Conservation (phyloP, 176 grass and related monocot species). For the Triticum aestivum region DNA sequence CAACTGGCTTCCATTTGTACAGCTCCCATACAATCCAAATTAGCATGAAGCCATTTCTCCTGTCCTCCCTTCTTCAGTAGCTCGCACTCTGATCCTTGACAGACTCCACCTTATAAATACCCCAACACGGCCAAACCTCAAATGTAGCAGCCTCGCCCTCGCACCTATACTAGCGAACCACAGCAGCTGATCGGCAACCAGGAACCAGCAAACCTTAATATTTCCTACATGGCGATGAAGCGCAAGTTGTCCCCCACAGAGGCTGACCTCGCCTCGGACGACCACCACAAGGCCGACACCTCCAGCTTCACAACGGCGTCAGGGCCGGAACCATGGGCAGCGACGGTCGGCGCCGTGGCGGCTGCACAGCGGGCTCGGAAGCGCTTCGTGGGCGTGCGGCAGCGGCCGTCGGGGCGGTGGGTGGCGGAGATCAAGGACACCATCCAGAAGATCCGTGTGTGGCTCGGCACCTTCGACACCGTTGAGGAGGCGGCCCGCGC, state of each 20-base stretch:
- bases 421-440: constrained; percentile 91
- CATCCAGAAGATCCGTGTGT: constrained; percentile 76
- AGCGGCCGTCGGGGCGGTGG: constrained; percentile 65
- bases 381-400: constrained; percentile 68
- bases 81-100: not conserved
- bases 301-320: not conserved
- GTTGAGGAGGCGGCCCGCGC: constrained; percentile 89
- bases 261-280: not conserved
- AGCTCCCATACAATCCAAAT: constrained; percentile 13
- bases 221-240: constrained; percentile 31
- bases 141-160: not conserved
- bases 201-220: not conserved
- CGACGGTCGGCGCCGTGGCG: not conserved
- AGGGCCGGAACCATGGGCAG: not conserved
- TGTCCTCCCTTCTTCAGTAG: not conserved
- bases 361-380: not conserved
- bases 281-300: not conserved
- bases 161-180: not conserved
- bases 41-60: not conserved
- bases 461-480: constrained; percentile 95
- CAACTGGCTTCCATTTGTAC: constrained; percentile 26
- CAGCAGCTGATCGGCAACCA: not conserved
- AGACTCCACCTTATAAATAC: not conserved
- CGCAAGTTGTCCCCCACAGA: constrained; percentile 20
- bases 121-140: not conserved